Evolutionary conservation across 176 grass and related monocot species (phyloP).

Genomic region (Phoenix roebelenii): DNA sequence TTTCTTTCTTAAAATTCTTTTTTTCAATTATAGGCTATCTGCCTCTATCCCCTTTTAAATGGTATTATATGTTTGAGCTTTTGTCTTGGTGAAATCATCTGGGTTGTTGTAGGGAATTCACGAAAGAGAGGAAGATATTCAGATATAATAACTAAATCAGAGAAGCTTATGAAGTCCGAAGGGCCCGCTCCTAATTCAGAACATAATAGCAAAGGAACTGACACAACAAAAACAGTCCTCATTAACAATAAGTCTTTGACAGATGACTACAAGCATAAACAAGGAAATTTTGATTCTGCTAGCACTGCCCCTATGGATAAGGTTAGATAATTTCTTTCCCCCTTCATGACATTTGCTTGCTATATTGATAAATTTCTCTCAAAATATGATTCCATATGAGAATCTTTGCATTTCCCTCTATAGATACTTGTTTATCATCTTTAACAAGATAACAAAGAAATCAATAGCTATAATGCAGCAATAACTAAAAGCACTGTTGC

Average conservation of each 20-base stretch:
- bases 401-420: no score
- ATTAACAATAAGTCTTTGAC: conserved; percentile 29
- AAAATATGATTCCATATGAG: no score
- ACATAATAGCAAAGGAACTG: conserved; percentile 28
- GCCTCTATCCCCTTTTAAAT: no score
- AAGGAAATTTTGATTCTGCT: conserved; percentile 36
- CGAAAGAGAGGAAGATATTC: conserved; percentile 38
- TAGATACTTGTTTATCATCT: no score
- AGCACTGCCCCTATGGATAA: conserved; percentile 40
- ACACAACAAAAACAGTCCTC: conserved; percentile 23
- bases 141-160: conserved; percentile 21
- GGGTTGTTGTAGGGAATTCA: conserved; percentile 12
- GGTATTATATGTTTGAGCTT: conserved; percentile 3
- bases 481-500: no score
- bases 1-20: no score
- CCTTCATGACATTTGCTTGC: not conserved
- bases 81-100: not conserved
- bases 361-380: no score
- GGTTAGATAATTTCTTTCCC: conserved; percentile 32
- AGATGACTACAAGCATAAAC: conserved; percentile 28
- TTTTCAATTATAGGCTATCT: no score
- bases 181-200: conserved; percentile 24
- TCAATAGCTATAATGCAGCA: no score
- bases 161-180: conserved; percentile 33
- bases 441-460: no score